phyloP scores from a whole-genome alignment of 495 filamentous ascomycete species.

The Penicillium waksmanii region DNA sequence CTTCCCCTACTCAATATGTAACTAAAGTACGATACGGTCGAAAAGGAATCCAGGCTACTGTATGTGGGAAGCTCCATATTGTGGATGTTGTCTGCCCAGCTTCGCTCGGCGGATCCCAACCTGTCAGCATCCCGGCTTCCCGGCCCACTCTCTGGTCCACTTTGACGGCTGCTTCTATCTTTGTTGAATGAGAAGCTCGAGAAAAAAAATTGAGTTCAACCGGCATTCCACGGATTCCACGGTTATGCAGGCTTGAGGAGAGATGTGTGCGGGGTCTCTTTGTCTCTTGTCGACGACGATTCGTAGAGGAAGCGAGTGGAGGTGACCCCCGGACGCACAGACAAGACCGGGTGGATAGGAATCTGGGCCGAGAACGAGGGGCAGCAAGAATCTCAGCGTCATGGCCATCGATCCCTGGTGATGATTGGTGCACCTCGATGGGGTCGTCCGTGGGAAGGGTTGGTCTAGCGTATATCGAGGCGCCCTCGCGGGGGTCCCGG shows the following conservation, averaged over 20 bases:
- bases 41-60: background rate
- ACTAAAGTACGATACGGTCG: too few species aligned
- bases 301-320: constrained; percentile 1
- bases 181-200: constrained; percentile 2
- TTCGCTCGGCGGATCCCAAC: background rate
- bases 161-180: background rate
- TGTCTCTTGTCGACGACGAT: constrained; percentile 3
- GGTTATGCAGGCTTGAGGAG: constrained; percentile 3
- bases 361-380: constrained; percentile 22
- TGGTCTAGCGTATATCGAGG: constrained; percentile 8
- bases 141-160: background rate
- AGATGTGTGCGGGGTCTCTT: constrained; percentile 7
- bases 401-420: constrained; percentile 9
- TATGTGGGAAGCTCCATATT: background rate
- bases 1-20: too few species aligned
- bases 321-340: constrained; percentile 19
- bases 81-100: background rate
- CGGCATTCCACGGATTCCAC: background rate
- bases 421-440: constrained; percentile 18
- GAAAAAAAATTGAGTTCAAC: background rate
- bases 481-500: constrained; percentile 1
- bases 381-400: constrained; percentile 31
- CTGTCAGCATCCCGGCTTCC: background rate
- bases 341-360: constrained; percentile 17
- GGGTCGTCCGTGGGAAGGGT: constrained; percentile 14